phyloP scores from a whole-genome alignment of 2,329 filamentous ascomycete species.

The Endocalyx cinctus region DNA sequence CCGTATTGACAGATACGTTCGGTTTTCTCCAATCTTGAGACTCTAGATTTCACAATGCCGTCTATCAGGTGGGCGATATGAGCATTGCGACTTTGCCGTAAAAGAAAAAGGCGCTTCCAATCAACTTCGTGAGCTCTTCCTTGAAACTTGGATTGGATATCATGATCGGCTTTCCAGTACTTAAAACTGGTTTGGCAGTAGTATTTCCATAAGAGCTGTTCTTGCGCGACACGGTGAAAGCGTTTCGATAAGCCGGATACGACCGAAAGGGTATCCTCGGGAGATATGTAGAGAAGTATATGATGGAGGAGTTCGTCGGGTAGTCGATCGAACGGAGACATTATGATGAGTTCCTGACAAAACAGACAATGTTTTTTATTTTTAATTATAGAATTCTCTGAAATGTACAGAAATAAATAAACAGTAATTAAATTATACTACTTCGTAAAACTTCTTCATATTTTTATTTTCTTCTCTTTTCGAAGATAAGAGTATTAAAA shows the following conservation, averaged over 20 bases:
- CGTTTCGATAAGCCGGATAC: slow-evolving; percentile 56
- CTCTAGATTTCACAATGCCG: slow-evolving; percentile 65
- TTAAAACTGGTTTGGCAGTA: slow-evolving; percentile 66
- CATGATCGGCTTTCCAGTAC: slow-evolving; percentile 69
- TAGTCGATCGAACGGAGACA: slow-evolving; percentile 42
- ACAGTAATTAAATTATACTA: too few relatives aligned
- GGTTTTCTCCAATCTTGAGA: slow-evolving; percentile 64
- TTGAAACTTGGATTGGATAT: slow-evolving; percentile 52
- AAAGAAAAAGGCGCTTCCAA: slow-evolving; percentile 69
- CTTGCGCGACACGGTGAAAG: slow-evolving; percentile 61
- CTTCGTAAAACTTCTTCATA: too few relatives aligned
- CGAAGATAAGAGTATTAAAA: too few relatives aligned
- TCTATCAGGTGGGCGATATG: slow-evolving; percentile 55
- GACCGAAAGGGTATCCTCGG: slow-evolving; percentile 45
- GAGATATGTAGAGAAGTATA: slow-evolving; percentile 63
- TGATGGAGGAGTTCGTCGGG: slow-evolving; percentile 83
- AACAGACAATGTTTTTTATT: too few relatives aligned
- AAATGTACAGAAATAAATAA: too few relatives aligned
- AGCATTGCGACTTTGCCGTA: slow-evolving; percentile 49
- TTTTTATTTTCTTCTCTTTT: too few relatives aligned
- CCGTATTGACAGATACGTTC: slow-evolving; percentile 67
- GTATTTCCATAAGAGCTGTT: slow-evolving; percentile 73
- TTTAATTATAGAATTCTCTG: too few relatives aligned
- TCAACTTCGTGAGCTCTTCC: slow-evolving; percentile 52
- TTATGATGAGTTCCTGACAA: too few relatives aligned